These are phyloP conservation scores for Sclerotinia glacialis DNA, from an alignment of 2,329 filamentous ascomycete genomes.

Conservation along the genomic window DNA sequence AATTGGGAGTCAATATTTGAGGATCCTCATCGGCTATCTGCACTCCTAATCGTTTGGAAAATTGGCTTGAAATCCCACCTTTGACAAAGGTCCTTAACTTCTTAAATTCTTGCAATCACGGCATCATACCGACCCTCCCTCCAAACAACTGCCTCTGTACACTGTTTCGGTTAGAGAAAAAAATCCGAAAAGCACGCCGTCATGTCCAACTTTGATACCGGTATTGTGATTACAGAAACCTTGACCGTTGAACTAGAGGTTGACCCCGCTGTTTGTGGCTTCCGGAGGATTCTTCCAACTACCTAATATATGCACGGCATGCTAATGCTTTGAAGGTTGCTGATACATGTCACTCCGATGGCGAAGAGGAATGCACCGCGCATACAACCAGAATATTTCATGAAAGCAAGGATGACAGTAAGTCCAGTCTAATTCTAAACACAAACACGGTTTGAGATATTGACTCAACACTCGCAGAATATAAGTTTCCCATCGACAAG, in stretches of 20 bases:
- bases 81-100: background rate
- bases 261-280: constrained; percentile 5
- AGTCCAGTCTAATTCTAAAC: constrained; percentile 3
- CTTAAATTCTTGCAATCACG: constrained; percentile 8
- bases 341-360: constrained; percentile 10
- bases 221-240: constrained; percentile 18
- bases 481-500: constrained; percentile 33
- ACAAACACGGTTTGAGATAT: background rate
- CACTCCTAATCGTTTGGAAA: background rate
- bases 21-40: constrained; percentile 7
- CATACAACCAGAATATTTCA: constrained; percentile 44
- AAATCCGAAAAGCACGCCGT: background rate
- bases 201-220: constrained; percentile 17
- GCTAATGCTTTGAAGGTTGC: constrained; percentile 2
- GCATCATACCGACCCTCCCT: background rate
- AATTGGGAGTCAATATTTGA: background rate
- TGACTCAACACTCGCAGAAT: constrained; percentile 28
- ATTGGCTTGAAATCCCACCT: constrained; percentile 13
- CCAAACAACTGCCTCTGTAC: background rate
- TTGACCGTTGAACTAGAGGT: constrained; percentile 17
- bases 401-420: constrained; percentile 43
- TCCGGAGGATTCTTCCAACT: background rate
- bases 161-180: background rate
- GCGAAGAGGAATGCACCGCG: constrained; percentile 45
- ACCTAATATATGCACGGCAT: background rate